phyloP scores from a whole-genome alignment of 148 eudicot genomes.

The Silene conica region DNA sequence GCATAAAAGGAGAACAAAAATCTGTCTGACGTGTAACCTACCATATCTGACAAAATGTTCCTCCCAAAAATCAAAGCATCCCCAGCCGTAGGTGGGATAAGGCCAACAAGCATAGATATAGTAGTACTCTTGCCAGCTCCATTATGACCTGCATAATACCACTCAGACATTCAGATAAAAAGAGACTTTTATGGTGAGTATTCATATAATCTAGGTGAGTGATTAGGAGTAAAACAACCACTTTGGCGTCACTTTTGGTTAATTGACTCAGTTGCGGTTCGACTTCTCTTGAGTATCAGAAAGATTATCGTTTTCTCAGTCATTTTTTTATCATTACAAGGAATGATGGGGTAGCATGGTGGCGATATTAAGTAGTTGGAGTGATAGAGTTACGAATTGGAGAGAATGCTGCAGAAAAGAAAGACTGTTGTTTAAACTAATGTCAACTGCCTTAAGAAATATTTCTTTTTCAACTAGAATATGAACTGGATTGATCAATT shows the following conservation, averaged over 20 bases:
- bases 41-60: slow-evolving; percentile 87
- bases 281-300: background rate
- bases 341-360: background rate
- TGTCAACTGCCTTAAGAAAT: background rate
- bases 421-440: slow-evolving; percentile 9
- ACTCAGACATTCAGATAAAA: background rate
- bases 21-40: slow-evolving; percentile 22
- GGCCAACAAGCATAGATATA: slow-evolving; percentile 99
- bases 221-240: background rate
- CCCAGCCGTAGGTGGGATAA: slow-evolving; percentile 81
- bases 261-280: background rate
- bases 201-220: background rate
- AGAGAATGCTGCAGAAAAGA: background rate
- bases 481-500: background rate
- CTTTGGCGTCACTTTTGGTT: slow-evolving; percentile 1
- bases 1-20: background rate
- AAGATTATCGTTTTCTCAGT: background rate
- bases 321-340: background rate
- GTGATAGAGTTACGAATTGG: background rate
- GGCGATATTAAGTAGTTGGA: slow-evolving; percentile 2
- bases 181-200: background rate
- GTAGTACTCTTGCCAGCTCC: slow-evolving; percentile 99
- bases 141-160: slow-evolving; percentile 66
- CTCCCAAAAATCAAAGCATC: slow-evolving; percentile 91
- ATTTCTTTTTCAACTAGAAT: background rate